Evolutionary conservation across 257 asterid species (phyloP).

Genomic region (Parsonsia alboflavescens): DNA sequence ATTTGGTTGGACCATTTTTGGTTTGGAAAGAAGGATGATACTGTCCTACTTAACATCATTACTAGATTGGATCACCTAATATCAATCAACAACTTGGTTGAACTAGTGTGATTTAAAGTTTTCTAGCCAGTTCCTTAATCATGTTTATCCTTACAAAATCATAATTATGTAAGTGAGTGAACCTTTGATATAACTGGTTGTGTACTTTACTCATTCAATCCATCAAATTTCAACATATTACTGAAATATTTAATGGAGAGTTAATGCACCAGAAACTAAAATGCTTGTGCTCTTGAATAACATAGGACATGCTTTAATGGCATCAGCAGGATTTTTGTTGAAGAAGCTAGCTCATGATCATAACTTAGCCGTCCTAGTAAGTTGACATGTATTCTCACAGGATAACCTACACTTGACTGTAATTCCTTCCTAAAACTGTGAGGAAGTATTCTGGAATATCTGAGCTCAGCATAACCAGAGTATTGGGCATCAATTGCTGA

Average conservation of each 20-base stretch:
- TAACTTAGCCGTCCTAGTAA: conserved; percentile 62
- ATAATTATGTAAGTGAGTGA: background rate
- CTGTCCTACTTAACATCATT: background rate
- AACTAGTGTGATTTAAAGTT: background rate
- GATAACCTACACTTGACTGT: background rate
- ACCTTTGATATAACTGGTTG: background rate
- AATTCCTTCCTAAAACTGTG: background rate
- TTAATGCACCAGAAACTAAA: conserved; percentile 14
- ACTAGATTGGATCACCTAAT: background rate
- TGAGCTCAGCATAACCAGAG: background rate
- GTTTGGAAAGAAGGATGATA: background rate
- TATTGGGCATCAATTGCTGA: background rate
- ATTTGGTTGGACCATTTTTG: background rate
- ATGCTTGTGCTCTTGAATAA: conserved; percentile 13
- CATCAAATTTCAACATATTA: background rate
- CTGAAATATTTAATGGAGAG: background rate
- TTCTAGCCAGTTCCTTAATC: background rate
- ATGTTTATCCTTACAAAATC: background rate
- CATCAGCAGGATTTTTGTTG: conserved; percentile 58
- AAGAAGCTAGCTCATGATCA: conserved; percentile 78
- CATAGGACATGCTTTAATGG: conserved; percentile 77
- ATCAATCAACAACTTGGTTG: background rate
- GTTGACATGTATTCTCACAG: background rate
- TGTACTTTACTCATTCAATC: background rate
- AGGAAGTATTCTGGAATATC: background rate